These are phyloP conservation scores for Candida tropicalis DNA, from an alignment of 1,139 yeast genomes.

Conservation along the genomic window DNA sequence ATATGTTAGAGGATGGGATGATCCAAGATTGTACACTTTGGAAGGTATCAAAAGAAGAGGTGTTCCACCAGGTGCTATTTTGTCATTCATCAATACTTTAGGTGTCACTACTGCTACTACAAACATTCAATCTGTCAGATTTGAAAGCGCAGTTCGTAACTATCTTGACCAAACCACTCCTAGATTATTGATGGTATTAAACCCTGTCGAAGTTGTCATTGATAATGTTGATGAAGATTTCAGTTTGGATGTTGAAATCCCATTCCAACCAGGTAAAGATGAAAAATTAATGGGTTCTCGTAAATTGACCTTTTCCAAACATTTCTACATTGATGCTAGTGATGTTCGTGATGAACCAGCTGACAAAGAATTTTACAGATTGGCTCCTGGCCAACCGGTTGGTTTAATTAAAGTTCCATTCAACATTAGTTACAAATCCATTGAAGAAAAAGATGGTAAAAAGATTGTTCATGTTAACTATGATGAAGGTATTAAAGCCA, in stretches of 20 bases:
- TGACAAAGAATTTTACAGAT: constrained; percentile 70
- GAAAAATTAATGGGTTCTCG: constrained; percentile 69
- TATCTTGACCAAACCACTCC: constrained; percentile 92
- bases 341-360: constrained; percentile 44
- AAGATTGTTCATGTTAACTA: constrained; percentile 77
- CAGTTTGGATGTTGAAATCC: constrained; percentile 62
- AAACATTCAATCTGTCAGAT: constrained; percentile 85
- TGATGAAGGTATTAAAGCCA: constrained; percentile 60
- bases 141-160: constrained; percentile 85
- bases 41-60: constrained; percentile 97
- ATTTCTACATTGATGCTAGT: constrained; percentile 82
- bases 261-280: constrained; percentile 87
- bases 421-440: constrained; percentile 72
- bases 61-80: constrained; percentile 98
- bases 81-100: constrained; percentile 88
- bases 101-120: constrained; percentile 96
- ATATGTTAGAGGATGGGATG: constrained; percentile 96
- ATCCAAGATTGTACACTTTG: constrained; percentile 92
- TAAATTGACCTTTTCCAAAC: constrained; percentile 73
- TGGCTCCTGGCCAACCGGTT: constrained; percentile 92
- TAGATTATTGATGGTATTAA: constrained; percentile 88
- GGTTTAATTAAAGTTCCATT: constrained; percentile 94
- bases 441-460: constrained; percentile 68
- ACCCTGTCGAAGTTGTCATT: constrained; percentile 81
- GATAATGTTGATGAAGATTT: constrained; percentile 81